These are phyloP conservation scores for Casuarina glauca DNA, from an alignment of 306 rosid species.

Conservation along the genomic window DNA sequence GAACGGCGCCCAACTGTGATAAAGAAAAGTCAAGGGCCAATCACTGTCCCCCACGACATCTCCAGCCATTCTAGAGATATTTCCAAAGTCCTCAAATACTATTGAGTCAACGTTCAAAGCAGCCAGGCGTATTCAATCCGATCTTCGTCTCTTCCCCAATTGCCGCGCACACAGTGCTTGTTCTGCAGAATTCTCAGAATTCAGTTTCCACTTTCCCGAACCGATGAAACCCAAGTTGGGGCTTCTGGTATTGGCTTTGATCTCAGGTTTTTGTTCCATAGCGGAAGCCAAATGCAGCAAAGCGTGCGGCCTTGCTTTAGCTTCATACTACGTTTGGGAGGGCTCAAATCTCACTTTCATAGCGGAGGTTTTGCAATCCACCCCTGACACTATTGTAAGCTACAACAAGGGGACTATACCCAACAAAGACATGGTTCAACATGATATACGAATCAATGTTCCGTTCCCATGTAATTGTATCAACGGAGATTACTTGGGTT, in stretches of 20 bases:
- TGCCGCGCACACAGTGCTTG: background rate
- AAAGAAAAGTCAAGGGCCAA: no score
- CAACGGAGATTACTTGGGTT: conserved; percentile 53
- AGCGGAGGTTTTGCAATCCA: conserved; percentile 24
- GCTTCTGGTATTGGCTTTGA: conserved; percentile 26
- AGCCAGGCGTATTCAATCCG: background rate
- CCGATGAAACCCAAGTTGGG: conserved; percentile 43
- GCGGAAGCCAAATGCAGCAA: conserved; percentile 52
- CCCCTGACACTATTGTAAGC: conserved; percentile 2
- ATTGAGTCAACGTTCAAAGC: conserved; percentile 1
- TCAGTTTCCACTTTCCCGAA: background rate
- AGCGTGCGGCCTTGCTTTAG: conserved; percentile 64
- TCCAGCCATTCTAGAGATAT: no score
- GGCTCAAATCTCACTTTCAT: background rate
- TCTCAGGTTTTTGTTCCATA: conserved; percentile 13
- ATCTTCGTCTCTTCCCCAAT: background rate
- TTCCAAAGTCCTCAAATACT: no score
- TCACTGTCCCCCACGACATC: no score
- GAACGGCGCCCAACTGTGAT: no score
- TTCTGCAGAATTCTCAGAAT: background rate
- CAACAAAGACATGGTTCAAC: background rate
- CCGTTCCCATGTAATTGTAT: conserved; percentile 65
- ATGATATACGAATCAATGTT: conserved; percentile 26
- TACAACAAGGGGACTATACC: conserved; percentile 34
- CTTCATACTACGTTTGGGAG: conserved; percentile 40